Percentiles rank a stretch among this genome's conserved stretches.
phyloP scores from a whole-genome alignment of 1,139 yeast genomes.

The Yamadazyma atmosphaerica region DNA sequence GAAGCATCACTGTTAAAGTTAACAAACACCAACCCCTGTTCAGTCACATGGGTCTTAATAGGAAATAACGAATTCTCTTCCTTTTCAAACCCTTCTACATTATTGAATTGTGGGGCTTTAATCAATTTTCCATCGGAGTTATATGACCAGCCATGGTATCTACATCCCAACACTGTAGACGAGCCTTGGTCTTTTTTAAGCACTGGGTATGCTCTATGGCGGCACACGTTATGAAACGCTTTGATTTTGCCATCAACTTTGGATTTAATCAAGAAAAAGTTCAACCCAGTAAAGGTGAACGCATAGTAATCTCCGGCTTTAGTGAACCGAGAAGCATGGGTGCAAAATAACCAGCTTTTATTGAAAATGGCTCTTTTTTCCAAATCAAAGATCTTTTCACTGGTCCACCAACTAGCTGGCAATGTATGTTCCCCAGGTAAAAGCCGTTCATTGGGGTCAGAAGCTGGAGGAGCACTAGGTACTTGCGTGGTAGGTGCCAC shows the following conservation, averaged over 20 bases:
- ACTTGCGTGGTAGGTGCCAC: slow-evolving; percentile 13
- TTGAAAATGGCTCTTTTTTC: slow-evolving; percentile 58
- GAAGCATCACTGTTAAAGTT: slow-evolving; percentile 43
- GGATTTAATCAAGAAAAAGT: slow-evolving; percentile 55
- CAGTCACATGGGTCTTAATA: slow-evolving; percentile 53
- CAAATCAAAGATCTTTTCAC: slow-evolving; percentile 54
- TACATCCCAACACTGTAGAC: slow-evolving; percentile 55
- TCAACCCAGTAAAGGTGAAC: slow-evolving; percentile 51
- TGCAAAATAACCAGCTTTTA: slow-evolving; percentile 56
- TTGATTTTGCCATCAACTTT: slow-evolving; percentile 49
- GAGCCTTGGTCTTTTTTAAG: slow-evolving; percentile 60
- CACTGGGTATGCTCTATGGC: slow-evolving; percentile 65
- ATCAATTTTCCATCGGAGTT: slow-evolving; percentile 56
- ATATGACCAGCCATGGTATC: slow-evolving; percentile 68
- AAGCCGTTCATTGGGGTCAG: slow-evolving; percentile 21
- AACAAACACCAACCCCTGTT: slow-evolving; percentile 57
- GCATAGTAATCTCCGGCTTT: slow-evolving; percentile 59
- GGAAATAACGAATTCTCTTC: slow-evolving; percentile 56
- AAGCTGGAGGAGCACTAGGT: slow-evolving; percentile 30
- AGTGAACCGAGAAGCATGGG: slow-evolving; percentile 49
- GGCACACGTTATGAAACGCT: slow-evolving; percentile 65
- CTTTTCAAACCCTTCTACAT: slow-evolving; percentile 57
- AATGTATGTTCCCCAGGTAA: slow-evolving; percentile 56
- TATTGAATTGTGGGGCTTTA: slow-evolving; percentile 62
- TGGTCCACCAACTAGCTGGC: slow-evolving; percentile 68